Percentiles rank a stretch among this genome's conserved stretches.
These are phyloP conservation scores for Elsinoe perseae DNA, from an alignment of 2,329 filamentous ascomycete species.

Conservation along the genomic window DNA sequence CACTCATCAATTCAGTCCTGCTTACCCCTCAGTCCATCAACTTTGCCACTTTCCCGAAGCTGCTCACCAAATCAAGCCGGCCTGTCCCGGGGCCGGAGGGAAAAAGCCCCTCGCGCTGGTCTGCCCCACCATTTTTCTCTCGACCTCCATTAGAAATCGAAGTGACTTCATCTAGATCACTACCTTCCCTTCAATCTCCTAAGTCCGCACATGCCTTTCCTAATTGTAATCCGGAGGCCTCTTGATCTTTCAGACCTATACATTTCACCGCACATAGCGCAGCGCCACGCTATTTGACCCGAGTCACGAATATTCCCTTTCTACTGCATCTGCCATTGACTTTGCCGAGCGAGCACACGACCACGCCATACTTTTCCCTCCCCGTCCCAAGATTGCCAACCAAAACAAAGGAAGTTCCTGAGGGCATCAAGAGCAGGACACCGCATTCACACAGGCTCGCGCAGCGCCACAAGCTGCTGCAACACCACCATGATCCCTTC, in stretches of 20 bases:
- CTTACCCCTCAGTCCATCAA: neutral
- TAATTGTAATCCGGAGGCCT: neutral
- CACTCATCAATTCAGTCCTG: neutral
- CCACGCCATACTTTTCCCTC: neutral
- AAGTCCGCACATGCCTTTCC: neutral
- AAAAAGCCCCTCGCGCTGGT: neutral
- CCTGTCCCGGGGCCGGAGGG: neutral
- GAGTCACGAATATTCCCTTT: neutral
- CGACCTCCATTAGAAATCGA: constrained; percentile 8
- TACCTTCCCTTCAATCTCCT: neutral
- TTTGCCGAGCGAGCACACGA: constrained; percentile 1
- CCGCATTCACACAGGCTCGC: neutral
- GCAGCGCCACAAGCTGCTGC: constrained; percentile 16
- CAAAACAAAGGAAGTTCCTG: neutral
- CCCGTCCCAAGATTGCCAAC: neutral
- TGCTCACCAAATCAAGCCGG: neutral
- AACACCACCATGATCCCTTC: constrained; percentile 33
- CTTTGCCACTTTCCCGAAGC: neutral
- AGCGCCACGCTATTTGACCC: neutral
- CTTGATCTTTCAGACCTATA: neutral
- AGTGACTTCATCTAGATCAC: constrained; percentile 3
- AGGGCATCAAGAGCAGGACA: neutral
- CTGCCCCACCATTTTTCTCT: constrained; percentile 7
- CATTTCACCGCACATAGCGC: neutral
- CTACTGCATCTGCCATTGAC: neutral